phyloP scores from a whole-genome alignment of 306 rosid species.

The Coriaria nepalensis region DNA sequence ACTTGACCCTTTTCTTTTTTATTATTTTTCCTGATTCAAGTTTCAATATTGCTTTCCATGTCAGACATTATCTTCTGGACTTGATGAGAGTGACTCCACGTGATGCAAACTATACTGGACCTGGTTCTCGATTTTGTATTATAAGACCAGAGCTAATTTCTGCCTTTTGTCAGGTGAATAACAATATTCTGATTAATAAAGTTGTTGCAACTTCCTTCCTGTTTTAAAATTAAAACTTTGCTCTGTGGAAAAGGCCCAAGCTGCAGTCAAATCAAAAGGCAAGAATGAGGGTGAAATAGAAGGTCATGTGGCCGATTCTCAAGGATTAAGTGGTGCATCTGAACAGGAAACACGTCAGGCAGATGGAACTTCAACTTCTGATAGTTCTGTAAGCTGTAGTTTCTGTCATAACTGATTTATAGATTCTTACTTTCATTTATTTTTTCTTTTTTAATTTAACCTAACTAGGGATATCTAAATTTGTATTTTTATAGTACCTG shows the following conservation, averaged over 20 bases:
- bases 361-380: constrained; percentile 10
- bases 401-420: background rate
- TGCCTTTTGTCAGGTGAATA: constrained; percentile 65
- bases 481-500: background rate
- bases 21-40: constrained; percentile 6
- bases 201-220: constrained; percentile 4
- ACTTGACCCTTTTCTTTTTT: constrained; percentile 4
- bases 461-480: background rate
- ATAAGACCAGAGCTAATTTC: constrained; percentile 82
- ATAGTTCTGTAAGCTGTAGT: constrained; percentile 5
- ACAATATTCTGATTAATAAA: constrained; percentile 3
- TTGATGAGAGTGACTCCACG: constrained; percentile 97
- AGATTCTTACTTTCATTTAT: too few relatives aligned
- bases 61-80: constrained; percentile 93
- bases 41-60: too few relatives aligned
- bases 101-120: constrained; percentile 81
- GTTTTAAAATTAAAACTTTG: constrained; percentile 15
- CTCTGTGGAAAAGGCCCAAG: constrained; percentile 43
- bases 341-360: constrained; percentile 24
- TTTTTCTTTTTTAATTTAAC: background rate
- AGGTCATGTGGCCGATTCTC: constrained; percentile 23
- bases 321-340: constrained; percentile 25
- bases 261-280: constrained; percentile 36
- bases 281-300: constrained; percentile 32
- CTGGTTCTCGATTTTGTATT: constrained; percentile 80